phyloP scores from a whole-genome alignment of 2,329 filamentous ascomycete species.

The Zalaria sp. region DNA sequence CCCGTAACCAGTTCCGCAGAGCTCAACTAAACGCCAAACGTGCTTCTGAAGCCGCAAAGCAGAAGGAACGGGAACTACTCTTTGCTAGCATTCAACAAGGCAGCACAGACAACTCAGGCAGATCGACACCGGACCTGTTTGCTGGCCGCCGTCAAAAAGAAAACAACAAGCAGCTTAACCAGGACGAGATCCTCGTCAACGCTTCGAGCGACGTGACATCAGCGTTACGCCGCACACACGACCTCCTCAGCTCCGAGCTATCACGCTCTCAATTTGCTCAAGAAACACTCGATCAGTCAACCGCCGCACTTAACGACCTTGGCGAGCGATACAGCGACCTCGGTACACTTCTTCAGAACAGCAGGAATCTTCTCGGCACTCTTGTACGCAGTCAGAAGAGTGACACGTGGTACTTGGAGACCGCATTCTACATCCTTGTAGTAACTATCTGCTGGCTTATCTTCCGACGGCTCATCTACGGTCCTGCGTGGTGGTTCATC shows the following conservation, averaged over 20 bases:
- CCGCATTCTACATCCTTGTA: constrained; percentile 68
- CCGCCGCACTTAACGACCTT: constrained; percentile 65
- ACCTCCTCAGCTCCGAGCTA: constrained; percentile 73
- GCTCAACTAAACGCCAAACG: constrained; percentile 70
- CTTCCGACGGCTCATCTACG: constrained; percentile 74
- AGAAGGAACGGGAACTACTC: constrained; percentile 62
- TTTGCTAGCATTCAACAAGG: constrained; percentile 48
- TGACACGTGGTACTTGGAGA: constrained; percentile 95
- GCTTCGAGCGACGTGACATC: constrained; percentile 74
- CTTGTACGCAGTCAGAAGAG: constrained; percentile 82
- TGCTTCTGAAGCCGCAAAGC: constrained; percentile 57
- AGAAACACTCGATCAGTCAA: constrained; percentile 73
- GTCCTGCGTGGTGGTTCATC: constrained; percentile 78
- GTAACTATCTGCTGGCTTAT: constrained; percentile 72
- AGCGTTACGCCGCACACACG: constrained; percentile 72
- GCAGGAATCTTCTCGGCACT: constrained; percentile 60
- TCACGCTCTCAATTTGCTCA: constrained; percentile 79
- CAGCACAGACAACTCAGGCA: constrained; percentile 9
- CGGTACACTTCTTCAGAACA: constrained; percentile 61
- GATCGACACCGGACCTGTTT: constrained; percentile 22
- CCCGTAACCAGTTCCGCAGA: constrained; percentile 58
- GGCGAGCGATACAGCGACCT: constrained; percentile 70
- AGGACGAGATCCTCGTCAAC: constrained; percentile 59
- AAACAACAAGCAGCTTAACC: constrained; percentile 38
- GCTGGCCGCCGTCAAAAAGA: constrained; percentile 16